Evolutionary conservation across 306 rosid genomes (phyloP), one percentile per base, ranked within the genome.

Genomic region (Glycine soja): DNA sequence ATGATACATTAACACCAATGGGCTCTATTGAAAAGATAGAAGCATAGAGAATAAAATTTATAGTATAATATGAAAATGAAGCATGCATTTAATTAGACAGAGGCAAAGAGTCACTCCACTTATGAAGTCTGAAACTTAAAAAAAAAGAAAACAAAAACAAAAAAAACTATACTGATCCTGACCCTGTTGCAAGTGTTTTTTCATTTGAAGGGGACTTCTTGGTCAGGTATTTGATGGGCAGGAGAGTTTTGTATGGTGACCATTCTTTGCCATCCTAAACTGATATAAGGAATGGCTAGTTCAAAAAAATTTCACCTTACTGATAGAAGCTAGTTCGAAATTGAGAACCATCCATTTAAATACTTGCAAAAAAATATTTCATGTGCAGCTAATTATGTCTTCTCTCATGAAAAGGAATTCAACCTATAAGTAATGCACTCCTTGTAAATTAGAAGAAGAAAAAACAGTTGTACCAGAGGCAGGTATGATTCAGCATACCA

Each of bases 381-480:
- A 2, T 47, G n/a, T 34, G 57, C n/a, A 11, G 53, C 53, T 10
- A 3, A 48, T 48, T 7, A 54, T 54, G 30, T 54, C 48, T 75
- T 64, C 63, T 86, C 68, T 67, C 61, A 43, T 59, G 63, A 68
- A 70, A 71, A 64, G 9, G 56, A 79, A 70, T 62, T 51, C 51
- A 74, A 71, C n/a, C 62, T 62, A 75, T 30, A 67, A 52, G 42
- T 56, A 40, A 78, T 56, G 11, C 12, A 45, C 24, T 80, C 42
- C 47, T 40, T 18, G 52, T n/a, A 68, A 52, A 36, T 61, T 50
- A 66, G 61, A 14, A 24, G 30, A 59, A 38, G 36, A 64, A 62
- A 15, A 59, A 38, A 45, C 57, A 30, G 16, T 34, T 59, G 81
- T 34, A 38, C 5, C 47, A 34, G 10, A 12, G 36, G 24, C 79